These are phyloP conservation scores for Poteriospumella lacustris DNA, from an alignment of 108 stramenopile species.

Conservation along the genomic window DNA sequence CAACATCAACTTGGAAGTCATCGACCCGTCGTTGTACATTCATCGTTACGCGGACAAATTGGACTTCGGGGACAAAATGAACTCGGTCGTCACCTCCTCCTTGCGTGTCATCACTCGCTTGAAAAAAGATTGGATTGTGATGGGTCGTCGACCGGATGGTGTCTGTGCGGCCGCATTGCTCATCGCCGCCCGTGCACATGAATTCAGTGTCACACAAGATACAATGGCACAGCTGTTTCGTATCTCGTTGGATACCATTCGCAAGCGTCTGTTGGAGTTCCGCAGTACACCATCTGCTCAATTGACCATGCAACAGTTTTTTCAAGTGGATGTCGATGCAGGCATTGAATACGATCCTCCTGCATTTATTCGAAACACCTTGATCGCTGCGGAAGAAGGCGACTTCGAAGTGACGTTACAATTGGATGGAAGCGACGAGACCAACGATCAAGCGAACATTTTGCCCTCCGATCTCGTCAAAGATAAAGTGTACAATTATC, in stretches of 20 bases:
- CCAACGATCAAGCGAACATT: too few species aligned
- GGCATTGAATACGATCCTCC: not conserved
- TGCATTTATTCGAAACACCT: not conserved
- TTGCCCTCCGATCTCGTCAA: too few species aligned
- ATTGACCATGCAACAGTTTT: slow-evolving; percentile 76
- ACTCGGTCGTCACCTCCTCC: slow-evolving; percentile 70
- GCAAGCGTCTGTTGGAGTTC: slow-evolving; percentile 80
- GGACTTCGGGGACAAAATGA: slow-evolving; percentile 76
- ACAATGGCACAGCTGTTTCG: slow-evolving; percentile 78
- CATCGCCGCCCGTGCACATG: slow-evolving; percentile 89
- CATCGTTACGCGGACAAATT: slow-evolving; percentile 95
- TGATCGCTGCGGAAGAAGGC: not conserved
- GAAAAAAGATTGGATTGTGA: slow-evolving; percentile 97
- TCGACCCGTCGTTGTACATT: slow-evolving; percentile 95
- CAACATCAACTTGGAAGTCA: slow-evolving; percentile 81
- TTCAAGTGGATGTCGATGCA: slow-evolving; percentile 23
- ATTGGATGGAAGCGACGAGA: too few species aligned
- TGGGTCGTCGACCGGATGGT: slow-evolving; percentile 91
- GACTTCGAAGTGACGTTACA: too few species aligned
- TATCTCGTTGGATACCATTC: slow-evolving; percentile 81
- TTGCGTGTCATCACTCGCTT: slow-evolving; percentile 83
- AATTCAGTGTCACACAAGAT: slow-evolving; percentile 72
- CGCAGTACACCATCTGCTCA: slow-evolving; percentile 72
- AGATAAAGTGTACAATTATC: too few species aligned
- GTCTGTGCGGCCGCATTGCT: slow-evolving; percentile 92